Evolutionary conservation across 2,329 filamentous ascomycete genomes (phyloP).

Genomic region (Colletotrichum spinosum): DNA sequence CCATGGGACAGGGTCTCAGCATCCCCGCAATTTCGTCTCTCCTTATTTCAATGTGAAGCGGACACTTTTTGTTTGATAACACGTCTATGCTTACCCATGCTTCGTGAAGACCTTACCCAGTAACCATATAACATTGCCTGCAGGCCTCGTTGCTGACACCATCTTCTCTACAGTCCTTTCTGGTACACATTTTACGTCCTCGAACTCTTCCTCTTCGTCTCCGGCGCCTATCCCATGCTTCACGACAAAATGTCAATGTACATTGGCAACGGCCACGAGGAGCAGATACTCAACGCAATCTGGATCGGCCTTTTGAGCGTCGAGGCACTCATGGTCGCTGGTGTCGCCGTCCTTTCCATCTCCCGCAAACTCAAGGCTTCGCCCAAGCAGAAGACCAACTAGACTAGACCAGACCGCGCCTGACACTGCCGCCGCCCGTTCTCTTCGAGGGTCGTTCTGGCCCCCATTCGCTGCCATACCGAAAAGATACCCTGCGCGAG

Average conservation of each 20-base stretch:
- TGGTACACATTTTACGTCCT: slow-evolving; percentile 41
- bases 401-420: background rate
- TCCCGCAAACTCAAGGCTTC: slow-evolving; percentile 42
- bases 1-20: slow-evolving; percentile 30
- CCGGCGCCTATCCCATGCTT: slow-evolving; percentile 42
- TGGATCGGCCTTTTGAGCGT: slow-evolving; percentile 61
- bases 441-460: too few relatives aligned
- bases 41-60: slow-evolving; percentile 17
- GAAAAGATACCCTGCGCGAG: slow-evolving; percentile 10
- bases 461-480: slow-evolving; percentile 9
- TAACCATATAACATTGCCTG: too few relatives aligned
- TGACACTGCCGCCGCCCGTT: too few relatives aligned
- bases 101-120: background rate
- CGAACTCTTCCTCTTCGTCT: slow-evolving; percentile 38
- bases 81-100: slow-evolving; percentile 4
- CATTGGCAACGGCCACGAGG: slow-evolving; percentile 48
- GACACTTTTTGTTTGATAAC: slow-evolving; percentile 18
- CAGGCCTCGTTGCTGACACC: too few relatives aligned
- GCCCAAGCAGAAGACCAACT: slow-evolving; percentile 37
- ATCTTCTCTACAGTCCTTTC: slow-evolving; percentile 20
- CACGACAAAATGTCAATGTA: slow-evolving; percentile 42
- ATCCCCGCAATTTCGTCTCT: slow-evolving; percentile 23
- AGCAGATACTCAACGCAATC: slow-evolving; percentile 56
- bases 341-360: slow-evolving; percentile 49
- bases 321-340: slow-evolving; percentile 57